Evolutionary conservation across 2,329 filamentous ascomycete species (phyloP).

Genomic region (Aspergillus bombycis): DNA sequence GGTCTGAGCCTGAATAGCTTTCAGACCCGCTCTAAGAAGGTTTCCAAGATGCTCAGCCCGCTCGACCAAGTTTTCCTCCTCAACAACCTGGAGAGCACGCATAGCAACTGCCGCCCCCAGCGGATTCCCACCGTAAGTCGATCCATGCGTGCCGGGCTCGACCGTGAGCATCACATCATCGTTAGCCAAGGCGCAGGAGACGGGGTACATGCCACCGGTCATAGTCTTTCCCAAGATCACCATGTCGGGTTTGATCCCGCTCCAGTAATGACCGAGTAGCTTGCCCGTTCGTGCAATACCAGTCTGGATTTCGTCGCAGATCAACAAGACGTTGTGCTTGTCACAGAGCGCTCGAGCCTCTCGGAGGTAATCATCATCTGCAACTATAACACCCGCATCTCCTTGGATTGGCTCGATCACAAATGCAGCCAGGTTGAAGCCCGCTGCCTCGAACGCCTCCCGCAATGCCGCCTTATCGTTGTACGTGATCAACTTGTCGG

Average conservation of each 20-base stretch:
- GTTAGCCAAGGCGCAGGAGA: conserved; percentile 84
- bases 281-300: conserved; percentile 93
- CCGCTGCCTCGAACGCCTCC: conserved; percentile 76
- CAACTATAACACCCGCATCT: conserved; percentile 94
- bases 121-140: conserved; percentile 97
- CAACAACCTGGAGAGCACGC: conserved; percentile 87
- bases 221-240: conserved; percentile 96
- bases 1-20: conserved; percentile 65
- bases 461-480: conserved; percentile 83
- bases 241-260: conserved; percentile 91
- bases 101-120: conserved; percentile 94
- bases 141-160: conserved; percentile 95
- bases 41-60: conserved; percentile 80
- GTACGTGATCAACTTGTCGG: conserved; percentile 78
- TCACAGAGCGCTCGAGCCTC: conserved; percentile 84
- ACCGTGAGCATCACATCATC: conserved; percentile 94
- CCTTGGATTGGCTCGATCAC: conserved; percentile 97
- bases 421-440: conserved; percentile 85
- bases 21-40: conserved; percentile 78
- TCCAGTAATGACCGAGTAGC: conserved; percentile 93
- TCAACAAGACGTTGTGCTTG: conserved; percentile 92
- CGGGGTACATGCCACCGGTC: conserved; percentile 98
- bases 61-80: conserved; percentile 86
- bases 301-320: conserved; percentile 98
- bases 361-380: conserved; percentile 82